Evolutionary conservation across 169 alveolate genomes (phyloP), one percentile per base, ranked within the genome.

Genomic region (Babesia bigemina): DNA sequence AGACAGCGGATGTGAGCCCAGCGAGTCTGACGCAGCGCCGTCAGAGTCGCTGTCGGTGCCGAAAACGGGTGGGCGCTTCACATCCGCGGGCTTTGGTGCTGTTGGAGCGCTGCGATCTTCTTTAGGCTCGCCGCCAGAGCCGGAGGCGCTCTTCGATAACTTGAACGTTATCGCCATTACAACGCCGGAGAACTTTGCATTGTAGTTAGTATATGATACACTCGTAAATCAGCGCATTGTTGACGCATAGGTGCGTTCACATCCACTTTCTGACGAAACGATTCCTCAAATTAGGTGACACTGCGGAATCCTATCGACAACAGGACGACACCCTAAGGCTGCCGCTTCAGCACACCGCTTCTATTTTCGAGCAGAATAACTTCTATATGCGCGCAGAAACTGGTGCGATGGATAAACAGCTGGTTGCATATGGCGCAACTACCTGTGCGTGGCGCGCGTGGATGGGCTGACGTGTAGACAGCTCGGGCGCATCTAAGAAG

Each of bases 31-130:
- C 12, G 52, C n/a, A 67, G 52, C 36, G 44, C 56, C 24, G 57
- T 67, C 76, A 22, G 63, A 50, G 44, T 67, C 76, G 60, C 76
- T 67, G 44, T 36, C 76, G 13, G 53, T 56, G 39, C 65, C 56
- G 58, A 67, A 67, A 6, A 67, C 56, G 12, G 66, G 50, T n/a
- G 42, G 49, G 19, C 36, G 44, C 36, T n/a, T 29, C 19, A 7
- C 47, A 50, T 4, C n/a, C 22, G 48, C 24, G 29, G 9, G 0
- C 10, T 2, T 7, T 29, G 44, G 1, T 8, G 63, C 63, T 26
- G 53, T 66, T n/a, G 36, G 19, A 11, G 26, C 33, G 7, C 39
- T 28, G 47, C 17, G 8, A 7, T 24, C 57, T 10, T 26, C 11
- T 28, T 24, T 36, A 4, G 65, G 19, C 8, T 28, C 65, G n/a